Evolutionary conservation across 2,329 filamentous ascomycete species (phyloP), one percentile per base, ranked within the genome.

Genomic region (Aspergillus sojae): DNA sequence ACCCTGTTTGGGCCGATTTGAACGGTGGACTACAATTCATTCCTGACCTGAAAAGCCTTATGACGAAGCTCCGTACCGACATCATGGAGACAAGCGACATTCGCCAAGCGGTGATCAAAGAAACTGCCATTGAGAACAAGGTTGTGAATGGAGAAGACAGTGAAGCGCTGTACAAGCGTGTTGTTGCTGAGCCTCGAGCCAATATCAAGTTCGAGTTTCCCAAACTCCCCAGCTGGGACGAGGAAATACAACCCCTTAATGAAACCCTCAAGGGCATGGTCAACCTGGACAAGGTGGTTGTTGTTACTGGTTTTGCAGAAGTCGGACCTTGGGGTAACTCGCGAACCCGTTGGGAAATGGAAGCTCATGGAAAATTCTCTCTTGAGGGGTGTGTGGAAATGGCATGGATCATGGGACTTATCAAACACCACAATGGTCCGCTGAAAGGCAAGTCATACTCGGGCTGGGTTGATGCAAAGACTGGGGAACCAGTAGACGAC

Each of bases 351-450:
- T 99, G 95, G 95, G 95, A 99, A 83, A 99, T 99, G 94, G 95
- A 99, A 79, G 94, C 95, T 1, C 89, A 94, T 70, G 95, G 95
- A 76, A 88, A 97, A 75, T 99, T 99, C 83, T 98, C 95, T 10
- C 88, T 99, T 16, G 96, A 99, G 80, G 95, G 95, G 34, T 98
- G 95, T 74, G 91, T 99, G 65, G 95, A 99, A 81, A 99, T 99
- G 95, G 94, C 95, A 36, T 99, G 95, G 95, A 93, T 99, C 79
- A 99, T 98, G 94, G 95, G 95, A 75, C 88, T 98, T 64, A 98
- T 99, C 84, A 97, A 94, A 86, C 96, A 99, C 80, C 92, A 97
- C 84, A 98, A 98, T 72, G 95, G 95, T 21, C 89, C 90, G 36
- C 88, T 99, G 78, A 99, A 99, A 84, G 95, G 95, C 77, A 91